Evolutionary conservation across 2,329 filamentous ascomycete genomes (phyloP).

Genomic region (Trichoderma atroviride): DNA sequence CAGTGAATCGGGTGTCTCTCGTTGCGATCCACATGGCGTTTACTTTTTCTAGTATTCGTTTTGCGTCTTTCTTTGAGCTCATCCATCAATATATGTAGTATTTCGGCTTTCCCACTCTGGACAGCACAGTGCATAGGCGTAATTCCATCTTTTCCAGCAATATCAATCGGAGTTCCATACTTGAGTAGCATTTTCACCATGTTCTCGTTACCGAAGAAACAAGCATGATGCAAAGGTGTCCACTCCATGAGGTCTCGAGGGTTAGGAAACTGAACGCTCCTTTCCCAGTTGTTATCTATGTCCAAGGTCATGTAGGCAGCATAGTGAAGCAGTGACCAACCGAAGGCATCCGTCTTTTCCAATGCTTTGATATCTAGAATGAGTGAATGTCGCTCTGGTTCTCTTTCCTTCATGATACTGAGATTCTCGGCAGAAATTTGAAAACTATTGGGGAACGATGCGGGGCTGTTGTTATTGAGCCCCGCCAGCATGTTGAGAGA

Average conservation of each 20-base stretch:
- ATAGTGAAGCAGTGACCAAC: slow-evolving; percentile 22
- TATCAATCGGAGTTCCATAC: background rate
- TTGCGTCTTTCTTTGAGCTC: too few species aligned
- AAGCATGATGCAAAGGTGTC: slow-evolving; percentile 22
- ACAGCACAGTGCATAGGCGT: slow-evolving; percentile 20
- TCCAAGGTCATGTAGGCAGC: background rate
- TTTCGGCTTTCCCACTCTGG: background rate
- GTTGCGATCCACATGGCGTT: background rate
- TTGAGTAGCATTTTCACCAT: background rate
- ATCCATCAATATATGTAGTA: background rate
- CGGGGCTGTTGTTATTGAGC: rapidly evolving
- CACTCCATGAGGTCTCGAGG: slow-evolving; percentile 1
- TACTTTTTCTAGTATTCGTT: background rate
- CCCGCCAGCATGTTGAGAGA: background rate
- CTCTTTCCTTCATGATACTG: background rate
- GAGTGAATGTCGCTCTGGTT: too few species aligned
- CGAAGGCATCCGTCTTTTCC: background rate
- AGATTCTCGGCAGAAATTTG: background rate
- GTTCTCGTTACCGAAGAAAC: background rate
- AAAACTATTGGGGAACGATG: background rate
- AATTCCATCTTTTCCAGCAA: slow-evolving; percentile 2
- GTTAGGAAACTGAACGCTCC: background rate
- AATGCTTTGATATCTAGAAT: background rate
- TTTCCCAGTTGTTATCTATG: background rate
- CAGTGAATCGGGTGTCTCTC: slow-evolving; percentile 14